Evolutionary conservation across 495 filamentous ascomycete species (phyloP).

Genomic region (Podospora fimiseda): DNA sequence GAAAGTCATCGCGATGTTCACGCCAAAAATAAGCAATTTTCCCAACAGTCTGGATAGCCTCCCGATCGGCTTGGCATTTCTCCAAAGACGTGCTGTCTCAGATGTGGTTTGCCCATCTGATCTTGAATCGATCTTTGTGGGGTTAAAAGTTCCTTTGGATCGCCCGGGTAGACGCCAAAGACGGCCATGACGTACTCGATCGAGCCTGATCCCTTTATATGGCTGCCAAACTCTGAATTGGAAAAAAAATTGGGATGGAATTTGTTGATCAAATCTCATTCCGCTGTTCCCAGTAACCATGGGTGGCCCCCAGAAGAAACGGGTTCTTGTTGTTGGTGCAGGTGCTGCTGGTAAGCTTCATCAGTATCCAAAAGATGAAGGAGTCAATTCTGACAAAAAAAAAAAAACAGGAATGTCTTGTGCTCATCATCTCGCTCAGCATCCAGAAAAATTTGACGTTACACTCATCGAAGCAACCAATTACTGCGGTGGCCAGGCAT

Average conservation of each 20-base stretch:
- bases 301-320: conserved; percentile 25
- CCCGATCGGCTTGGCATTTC: too few species aligned
- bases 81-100: neutral
- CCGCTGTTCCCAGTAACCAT: neutral
- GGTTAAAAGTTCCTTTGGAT: neutral
- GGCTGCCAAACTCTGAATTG: neutral
- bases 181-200: neutral
- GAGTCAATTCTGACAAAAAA: neutral
- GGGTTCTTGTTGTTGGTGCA: conserved; percentile 55
- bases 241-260: too few species aligned
- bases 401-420: conserved; percentile 53
- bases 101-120: too few species aligned
- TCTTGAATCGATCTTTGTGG: neutral
- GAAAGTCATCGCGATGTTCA: too few species aligned
- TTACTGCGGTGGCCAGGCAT: conserved; percentile 75
- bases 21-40: neutral
- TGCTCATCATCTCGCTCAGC: conserved; percentile 64
- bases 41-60: neutral
- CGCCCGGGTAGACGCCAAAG: neutral
- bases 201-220: neutral
- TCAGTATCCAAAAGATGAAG: neutral
- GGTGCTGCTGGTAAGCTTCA: conserved; percentile 51
- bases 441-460: conserved; percentile 67
- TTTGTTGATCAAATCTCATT: too few species aligned
- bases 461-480: conserved; percentile 63